Evolutionary conservation across 192 early-diverging fungal genomes (phyloP).

Genomic region (Podila epigama): DNA sequence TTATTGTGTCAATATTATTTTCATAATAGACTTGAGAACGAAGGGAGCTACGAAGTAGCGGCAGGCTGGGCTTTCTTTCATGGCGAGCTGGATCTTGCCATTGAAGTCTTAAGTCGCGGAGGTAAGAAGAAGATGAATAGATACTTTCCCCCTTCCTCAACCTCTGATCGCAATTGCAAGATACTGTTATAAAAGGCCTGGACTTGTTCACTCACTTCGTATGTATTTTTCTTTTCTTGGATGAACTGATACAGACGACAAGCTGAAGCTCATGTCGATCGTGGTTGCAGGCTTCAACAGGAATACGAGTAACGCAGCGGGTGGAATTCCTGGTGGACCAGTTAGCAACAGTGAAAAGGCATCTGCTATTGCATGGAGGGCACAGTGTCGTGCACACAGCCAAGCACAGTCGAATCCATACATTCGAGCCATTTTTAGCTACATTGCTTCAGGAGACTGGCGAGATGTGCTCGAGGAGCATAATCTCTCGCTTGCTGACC

Average conservation of each 20-base stretch:
- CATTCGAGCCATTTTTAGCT: slow-evolving; percentile 87
- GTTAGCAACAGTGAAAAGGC: slow-evolving; percentile 31
- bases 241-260: slow-evolving; percentile 67
- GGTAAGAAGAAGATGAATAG: slow-evolving; percentile 22
- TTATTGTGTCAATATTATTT: no score
- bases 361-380: slow-evolving; percentile 57
- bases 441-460: slow-evolving; percentile 88
- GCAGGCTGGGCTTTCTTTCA: slow-evolving; percentile 91
- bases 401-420: slow-evolving; percentile 75
- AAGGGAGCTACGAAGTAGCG: slow-evolving; percentile 80
- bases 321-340: slow-evolving; percentile 52
- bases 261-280: slow-evolving; percentile 85
- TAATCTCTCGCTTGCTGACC: slow-evolving; percentile 77
- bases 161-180: no score
- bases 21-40: slow-evolving; percentile 69
- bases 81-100: slow-evolving; percentile 74
- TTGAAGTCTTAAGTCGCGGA: slow-evolving; percentile 67
- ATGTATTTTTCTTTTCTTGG: slow-evolving; percentile 3
- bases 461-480: slow-evolving; percentile 72
- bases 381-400: slow-evolving; percentile 68
- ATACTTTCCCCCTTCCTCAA: neutral
- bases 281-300: slow-evolving; percentile 64
- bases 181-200: slow-evolving; percentile 17
- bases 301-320: slow-evolving; percentile 19
- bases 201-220: neutral